Evolutionary conservation across 2,329 filamentous ascomycete species (phyloP), one percentile per base, ranked within the genome.

Genomic region (Trichoderma aggressivum): DNA sequence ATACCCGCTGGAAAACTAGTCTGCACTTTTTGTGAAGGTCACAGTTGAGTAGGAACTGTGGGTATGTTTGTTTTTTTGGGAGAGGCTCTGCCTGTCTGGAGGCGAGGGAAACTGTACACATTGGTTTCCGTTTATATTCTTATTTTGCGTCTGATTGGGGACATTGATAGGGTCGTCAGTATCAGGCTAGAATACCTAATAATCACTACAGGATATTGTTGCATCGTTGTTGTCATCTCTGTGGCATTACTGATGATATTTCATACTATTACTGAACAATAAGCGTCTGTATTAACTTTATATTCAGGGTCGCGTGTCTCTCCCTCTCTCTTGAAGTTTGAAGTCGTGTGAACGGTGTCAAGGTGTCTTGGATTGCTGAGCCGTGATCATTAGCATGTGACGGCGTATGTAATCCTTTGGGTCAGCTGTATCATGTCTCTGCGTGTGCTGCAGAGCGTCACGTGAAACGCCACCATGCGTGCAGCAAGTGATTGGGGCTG

Each of bases 381-480:
- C 14, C 28, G 62, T 55, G 47, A 66, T n/a, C 61, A 56, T 66
- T 60, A 60, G n/a, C 65, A 68, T 68, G 65, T 68, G 65, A 68
- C 11, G 30, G 56, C 28, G 30, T 21, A 32, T 24, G 18, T 14
- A 34, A 43, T 43, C 16, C 30, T 21, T 30, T 30, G 24, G 63
- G n/a, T 59, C 4, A 59, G 55, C 36, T 56, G 30, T 30, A 12
- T n/a, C n/a, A n/a, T n/a, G n/a, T n/a, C n/a, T n/a, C n/a, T n/a
- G n/a, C n/a, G n/a, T 12, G 26, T n/a, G n/a, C 7, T 21, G 34
- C 43, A 50, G 21, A 53, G 36, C 55, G 18, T 68, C 55, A 68
- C 65, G 55, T 68, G 55, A 34, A 68, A 32, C 36, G 26, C 64
- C 36, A 56, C 47, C 21, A 12, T 43, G 39, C 39, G 26, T 14